These are phyloP conservation scores for Chloris gayana DNA, from an alignment of 176 grass and related monocot species.

Conservation along the genomic window DNA sequence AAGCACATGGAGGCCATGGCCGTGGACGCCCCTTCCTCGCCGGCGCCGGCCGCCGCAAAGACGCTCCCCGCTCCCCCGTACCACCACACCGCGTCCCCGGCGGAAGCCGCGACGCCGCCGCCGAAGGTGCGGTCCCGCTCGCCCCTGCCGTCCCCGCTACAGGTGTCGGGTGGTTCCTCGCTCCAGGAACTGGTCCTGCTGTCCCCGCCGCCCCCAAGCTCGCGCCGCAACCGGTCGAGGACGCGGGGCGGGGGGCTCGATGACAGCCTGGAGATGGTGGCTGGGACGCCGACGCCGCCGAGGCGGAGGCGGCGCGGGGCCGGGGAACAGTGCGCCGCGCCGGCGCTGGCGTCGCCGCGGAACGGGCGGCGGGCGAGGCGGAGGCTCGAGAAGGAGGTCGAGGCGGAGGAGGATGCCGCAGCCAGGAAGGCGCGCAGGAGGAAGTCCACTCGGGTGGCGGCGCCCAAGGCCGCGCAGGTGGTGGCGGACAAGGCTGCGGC, in stretches of 20 bases:
- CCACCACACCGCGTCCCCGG: slow-evolving; percentile 25
- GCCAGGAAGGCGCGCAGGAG: slow-evolving; percentile 51
- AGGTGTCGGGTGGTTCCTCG: slow-evolving; percentile 46
- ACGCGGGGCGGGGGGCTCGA: slow-evolving; percentile 17
- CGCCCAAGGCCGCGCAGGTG: slow-evolving; percentile 5
- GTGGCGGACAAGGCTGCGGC: slow-evolving; percentile 29
- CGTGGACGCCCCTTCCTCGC: neutral
- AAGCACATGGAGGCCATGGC: slow-evolving; percentile 36
- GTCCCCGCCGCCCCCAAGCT: slow-evolving; percentile 56
- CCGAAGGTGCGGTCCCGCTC: slow-evolving; percentile 39
- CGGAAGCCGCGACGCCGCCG: slow-evolving; percentile 31
- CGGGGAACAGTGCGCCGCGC: slow-evolving; percentile 21
- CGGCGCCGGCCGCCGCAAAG: neutral
- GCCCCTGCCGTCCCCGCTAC: slow-evolving; percentile 49
- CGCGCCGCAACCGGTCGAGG: slow-evolving; percentile 33
- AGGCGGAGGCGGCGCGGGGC: slow-evolving; percentile 34
- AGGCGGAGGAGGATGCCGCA: slow-evolving; percentile 50
- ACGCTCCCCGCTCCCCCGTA: slow-evolving; percentile 44
- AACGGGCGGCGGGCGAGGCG: slow-evolving; percentile 62
- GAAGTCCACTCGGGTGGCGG: slow-evolving; percentile 32
- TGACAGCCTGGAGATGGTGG: slow-evolving; percentile 47
- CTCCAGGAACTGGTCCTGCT: slow-evolving; percentile 72
- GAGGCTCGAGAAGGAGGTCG: slow-evolving; percentile 75
- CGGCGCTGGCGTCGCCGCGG: slow-evolving; percentile 61
- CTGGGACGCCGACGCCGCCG: slow-evolving; percentile 30